Evolutionary conservation across 1,139 yeast genomes (phyloP), one percentile per base, ranked within the genome.

Genomic region (Kluyveromyces sp.): DNA sequence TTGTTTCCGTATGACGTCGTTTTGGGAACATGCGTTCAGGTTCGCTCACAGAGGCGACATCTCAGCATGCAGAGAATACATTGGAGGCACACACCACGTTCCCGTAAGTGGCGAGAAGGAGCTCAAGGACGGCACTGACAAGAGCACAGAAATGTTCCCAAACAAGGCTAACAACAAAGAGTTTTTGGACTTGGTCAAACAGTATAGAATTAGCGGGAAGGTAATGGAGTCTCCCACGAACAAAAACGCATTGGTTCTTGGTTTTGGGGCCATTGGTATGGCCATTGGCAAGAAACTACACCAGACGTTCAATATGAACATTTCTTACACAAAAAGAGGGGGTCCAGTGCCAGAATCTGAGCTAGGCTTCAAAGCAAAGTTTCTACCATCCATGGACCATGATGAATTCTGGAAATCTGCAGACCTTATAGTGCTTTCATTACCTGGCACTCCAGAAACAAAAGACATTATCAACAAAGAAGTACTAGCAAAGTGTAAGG

Each of bases 181-280:
- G 42, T 9, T 31, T 20, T 15, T 50, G 36, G 54, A 57, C 47
- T 36, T 52, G 41, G 61, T 61, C 45, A 50, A 53, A 50, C 60
- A 47, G 50, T 68, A 55, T 70, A 75, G 39, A 70, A 73, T 64
- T 40, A 85, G 84, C 22, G 74, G 71, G 7, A 64, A 78, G 51
- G 43, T 54, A 18, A 62, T 71, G 20, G 69, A 70, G 45, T 73
- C 77, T 13, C 88, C 88, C 7, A 63, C 66, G 4, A 79, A 78
- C 36, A 83, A 80, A 54, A 66, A 68, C 29, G 89, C 72, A 1
- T 79, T 84, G 3, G 73, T 86, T 36, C 76, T 83, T 2, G 95
- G 95, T 0, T 80, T 85, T 56, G 95, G 95, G 1, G 71, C 77
- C 34, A 85, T 86, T 54, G 95, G 95, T 4, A 72, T 72, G 56